Base-by-base conservation (phyloP, 306 rosid species). In the Quillaja saponaria region DNA sequence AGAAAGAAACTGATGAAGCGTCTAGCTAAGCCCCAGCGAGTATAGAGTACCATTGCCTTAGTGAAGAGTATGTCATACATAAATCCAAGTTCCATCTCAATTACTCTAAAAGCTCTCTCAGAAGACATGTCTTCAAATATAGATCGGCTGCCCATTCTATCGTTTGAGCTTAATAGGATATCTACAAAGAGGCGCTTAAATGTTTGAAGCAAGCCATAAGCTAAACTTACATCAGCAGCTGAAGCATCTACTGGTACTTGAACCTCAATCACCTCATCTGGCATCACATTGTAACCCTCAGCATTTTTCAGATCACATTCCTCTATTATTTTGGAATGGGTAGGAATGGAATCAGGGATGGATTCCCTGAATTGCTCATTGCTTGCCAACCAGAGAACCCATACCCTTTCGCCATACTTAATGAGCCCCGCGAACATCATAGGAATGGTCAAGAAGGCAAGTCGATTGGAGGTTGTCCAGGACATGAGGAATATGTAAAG, bases 1-100 rank as follows among this genome's bases (percentile, higher is more conserved):
- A 0, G 39, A 20, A 35, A 20, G 13, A 20, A 11, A 21, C 18
- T 1, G 35, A 41, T 7, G 16, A 20, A 6, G 31, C 18, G 49
- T 0, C 19, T 34, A 2, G 0, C 4, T 3, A 12, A 3, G 17
- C 50, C 49, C 0, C 0, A 0, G 9, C 2, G 0, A 3, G 64
- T 6, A 40, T 58, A 13, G 15, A 13, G 6, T 7, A 58, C 6
- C 2, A 13, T 11, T 12, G 34, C 58, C 18, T 63, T 63, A 35
- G 68, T 13, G 20, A 34, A 63, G 20, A 49, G 54, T 4, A 2
- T 15, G 5, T 63, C 58, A 12, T 48, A 63, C 35, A 63, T 63
- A 19, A 63, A 63, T 1, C 54, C 54, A 0, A 63, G 58, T 38
- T 63, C 58, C 5, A 63, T 0, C 6, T 49, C 68, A 0, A 34